Evolutionary conservation across 2,329 filamentous ascomycete genomes (phyloP).

Genomic region (Fonsecaea monophora): DNA sequence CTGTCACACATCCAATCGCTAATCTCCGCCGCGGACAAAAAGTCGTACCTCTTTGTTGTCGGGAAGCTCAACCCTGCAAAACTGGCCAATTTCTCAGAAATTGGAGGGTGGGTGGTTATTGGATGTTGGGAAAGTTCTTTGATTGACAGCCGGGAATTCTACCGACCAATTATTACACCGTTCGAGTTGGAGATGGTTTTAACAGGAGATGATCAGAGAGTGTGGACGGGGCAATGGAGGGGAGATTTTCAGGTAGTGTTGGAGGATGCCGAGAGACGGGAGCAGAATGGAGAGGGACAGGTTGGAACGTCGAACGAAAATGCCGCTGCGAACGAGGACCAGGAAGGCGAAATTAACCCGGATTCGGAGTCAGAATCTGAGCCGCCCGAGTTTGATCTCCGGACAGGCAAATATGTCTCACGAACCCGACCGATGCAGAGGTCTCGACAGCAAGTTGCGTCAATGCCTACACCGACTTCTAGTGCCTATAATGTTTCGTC

Average conservation of each 20-base stretch:
- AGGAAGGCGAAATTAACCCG: constrained; percentile 40
- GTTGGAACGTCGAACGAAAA: constrained; percentile 22
- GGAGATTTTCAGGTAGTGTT: constrained; percentile 79
- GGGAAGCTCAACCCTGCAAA: constrained; percentile 96
- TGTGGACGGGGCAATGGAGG: constrained; percentile 90
- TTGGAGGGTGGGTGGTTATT: constrained; percentile 96
- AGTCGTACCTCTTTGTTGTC: constrained; percentile 94
- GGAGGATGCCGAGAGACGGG: constrained; percentile 41
- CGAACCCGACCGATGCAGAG: constrained; percentile 63
- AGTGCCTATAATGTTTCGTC: constrained; percentile 28
- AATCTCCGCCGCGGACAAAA: constrained; percentile 84
- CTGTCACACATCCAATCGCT: constrained; percentile 74
- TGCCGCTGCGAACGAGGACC: constrained; percentile 41
- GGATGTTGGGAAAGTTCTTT: constrained; percentile 97
- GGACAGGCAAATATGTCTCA: constrained; percentile 82
- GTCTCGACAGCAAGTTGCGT: constrained; percentile 38
- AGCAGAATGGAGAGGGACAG: constrained; percentile 13
- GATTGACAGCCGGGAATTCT: constrained; percentile 88
- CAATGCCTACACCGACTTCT: neutral
- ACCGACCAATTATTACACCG: constrained; percentile 88
- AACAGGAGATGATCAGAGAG: constrained; percentile 72
- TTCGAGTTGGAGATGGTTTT: constrained; percentile 87
- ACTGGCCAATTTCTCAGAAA: constrained; percentile 92
- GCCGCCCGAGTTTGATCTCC: constrained; percentile 87
- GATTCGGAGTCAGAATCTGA: constrained; percentile 70